A percentile compares a stretch with the other conserved stretches of the same genome.
Evolutionary conservation across 169 alveolate species (phyloP).

Genomic region (Plasmodium sp.): DNA sequence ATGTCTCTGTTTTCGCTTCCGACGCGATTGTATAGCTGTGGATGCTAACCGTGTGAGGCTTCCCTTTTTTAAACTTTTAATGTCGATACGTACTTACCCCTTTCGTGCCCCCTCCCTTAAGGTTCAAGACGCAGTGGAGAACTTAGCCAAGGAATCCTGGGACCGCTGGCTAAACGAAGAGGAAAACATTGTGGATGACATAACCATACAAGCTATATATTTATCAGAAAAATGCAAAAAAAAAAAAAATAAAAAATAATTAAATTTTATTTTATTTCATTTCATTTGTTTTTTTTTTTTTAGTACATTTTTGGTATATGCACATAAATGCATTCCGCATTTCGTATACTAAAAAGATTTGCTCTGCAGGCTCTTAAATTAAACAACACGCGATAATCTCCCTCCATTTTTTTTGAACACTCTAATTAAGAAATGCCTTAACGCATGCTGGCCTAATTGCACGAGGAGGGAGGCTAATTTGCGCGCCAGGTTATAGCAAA

Average conservation of each 20-base stretch:
- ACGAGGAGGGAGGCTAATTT: not conserved
- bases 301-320: not conserved
- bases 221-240: constrained; percentile 73
- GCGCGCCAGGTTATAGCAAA: not conserved
- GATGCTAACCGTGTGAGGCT: not conserved
- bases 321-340: not conserved
- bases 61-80: not conserved
- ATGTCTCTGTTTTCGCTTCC: not conserved
- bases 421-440: not conserved
- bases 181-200: constrained; percentile 90
- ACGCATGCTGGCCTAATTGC: not conserved
- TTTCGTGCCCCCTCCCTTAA: constrained; percentile 20
- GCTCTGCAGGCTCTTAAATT: not conserved
- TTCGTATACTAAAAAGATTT: not conserved
- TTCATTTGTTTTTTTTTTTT: not conserved
- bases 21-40: not conserved
- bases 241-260: not conserved
- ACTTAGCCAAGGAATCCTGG: constrained; percentile 90
- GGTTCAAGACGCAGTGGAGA: constrained; percentile 85
- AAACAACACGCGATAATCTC: not conserved
- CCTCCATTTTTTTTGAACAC: not conserved
- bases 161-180: constrained; percentile 90
- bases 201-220: constrained; percentile 83
- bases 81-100: not conserved
- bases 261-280: not conserved